Base-by-base conservation (phyloP, 345 rosid genomes). In the Arabis hirsuta region DNA sequence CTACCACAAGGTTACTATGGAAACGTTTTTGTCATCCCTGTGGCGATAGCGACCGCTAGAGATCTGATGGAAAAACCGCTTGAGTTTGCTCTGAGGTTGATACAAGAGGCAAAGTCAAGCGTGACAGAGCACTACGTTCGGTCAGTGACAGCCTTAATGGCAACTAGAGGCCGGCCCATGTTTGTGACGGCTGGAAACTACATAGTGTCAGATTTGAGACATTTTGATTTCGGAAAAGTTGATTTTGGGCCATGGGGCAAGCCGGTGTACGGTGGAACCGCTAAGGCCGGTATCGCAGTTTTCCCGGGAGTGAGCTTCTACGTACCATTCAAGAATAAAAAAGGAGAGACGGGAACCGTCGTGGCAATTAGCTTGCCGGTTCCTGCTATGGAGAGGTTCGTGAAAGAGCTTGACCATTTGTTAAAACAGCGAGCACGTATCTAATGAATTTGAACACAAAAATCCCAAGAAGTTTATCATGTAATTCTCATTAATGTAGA, bases 161-260 rank as follows among this genome's bases (percentile, higher is more conserved):
- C 75, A 12, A 69, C 70, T 2, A 80, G 58, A 63, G 87, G 82
- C 7, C 67, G 90, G 36, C 88, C 83, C 12, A 86, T 81, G 65
- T 76, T 81, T 60, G 71, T 79, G 7, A 60, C 72, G 26, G 62
- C 77, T 0, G 61, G 81, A 13, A 59, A 78, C 46, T 87, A 65
- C 22, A 14, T 85, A 4, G 76, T 86, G 19, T 86, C 90, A 2
- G 90, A 88, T 48, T 39, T 84, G 66, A 83, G 78, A 5, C 79
- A 69, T 8, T 74, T 66, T 7, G 89, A 82, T 36, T 80, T 84
- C 4, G 77, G 60, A 7, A 58, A 79, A 2, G 75, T 80, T 9
- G 87, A 84, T 62, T 86, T 82, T n/a, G 90, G 88, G 5, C 73
- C 68, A 4, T 88, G 87, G 90, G 93, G 86, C 16, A 79, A 79